phyloP scores from a whole-genome alignment of 2,329 filamentous ascomycete species.

The Aspergillus udagawae region DNA sequence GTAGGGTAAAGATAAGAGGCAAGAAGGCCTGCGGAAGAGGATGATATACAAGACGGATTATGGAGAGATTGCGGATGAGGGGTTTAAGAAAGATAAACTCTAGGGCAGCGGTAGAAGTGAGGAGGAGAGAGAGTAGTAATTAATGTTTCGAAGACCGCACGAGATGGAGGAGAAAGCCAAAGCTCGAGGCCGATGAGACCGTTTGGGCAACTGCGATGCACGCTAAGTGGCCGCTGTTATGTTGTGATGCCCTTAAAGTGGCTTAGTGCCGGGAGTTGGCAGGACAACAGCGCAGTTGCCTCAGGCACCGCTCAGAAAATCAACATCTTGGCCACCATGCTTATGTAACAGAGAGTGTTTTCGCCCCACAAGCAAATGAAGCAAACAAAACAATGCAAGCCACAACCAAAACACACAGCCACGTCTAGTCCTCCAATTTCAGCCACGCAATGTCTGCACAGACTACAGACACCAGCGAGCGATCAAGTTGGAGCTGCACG shows the following conservation, averaged over 20 bases:
- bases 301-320: slow-evolving; percentile 18
- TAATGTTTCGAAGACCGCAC: slow-evolving; percentile 7
- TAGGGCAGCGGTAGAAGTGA: slow-evolving; percentile 15
- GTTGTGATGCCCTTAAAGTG: slow-evolving; percentile 31
- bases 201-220: slow-evolving; percentile 34
- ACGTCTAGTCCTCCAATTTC: background rate
- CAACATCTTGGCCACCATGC: slow-evolving; percentile 2
- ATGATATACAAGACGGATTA: slow-evolving; percentile 12
- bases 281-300: slow-evolving; percentile 32
- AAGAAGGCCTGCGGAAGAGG: slow-evolving; percentile 3
- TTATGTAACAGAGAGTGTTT: slow-evolving; percentile 9
- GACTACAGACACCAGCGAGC: too few relatives aligned
- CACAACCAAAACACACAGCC: background rate
- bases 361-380: slow-evolving; percentile 7
- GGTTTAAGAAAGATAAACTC: slow-evolving; percentile 14
- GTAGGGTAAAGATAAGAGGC: slow-evolving; percentile 23
- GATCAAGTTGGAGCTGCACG: background rate
- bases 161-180: slow-evolving; percentile 16
- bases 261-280: slow-evolving; percentile 36
- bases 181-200: slow-evolving; percentile 25
- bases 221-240: slow-evolving; percentile 35
- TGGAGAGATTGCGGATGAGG: slow-evolving; percentile 10
- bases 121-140: slow-evolving; percentile 12
- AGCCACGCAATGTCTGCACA: background rate
- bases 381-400: slow-evolving; percentile 8